Evolutionary conservation across 2,329 filamentous ascomycete genomes (phyloP).

Genomic region (Nemania sp.): DNA sequence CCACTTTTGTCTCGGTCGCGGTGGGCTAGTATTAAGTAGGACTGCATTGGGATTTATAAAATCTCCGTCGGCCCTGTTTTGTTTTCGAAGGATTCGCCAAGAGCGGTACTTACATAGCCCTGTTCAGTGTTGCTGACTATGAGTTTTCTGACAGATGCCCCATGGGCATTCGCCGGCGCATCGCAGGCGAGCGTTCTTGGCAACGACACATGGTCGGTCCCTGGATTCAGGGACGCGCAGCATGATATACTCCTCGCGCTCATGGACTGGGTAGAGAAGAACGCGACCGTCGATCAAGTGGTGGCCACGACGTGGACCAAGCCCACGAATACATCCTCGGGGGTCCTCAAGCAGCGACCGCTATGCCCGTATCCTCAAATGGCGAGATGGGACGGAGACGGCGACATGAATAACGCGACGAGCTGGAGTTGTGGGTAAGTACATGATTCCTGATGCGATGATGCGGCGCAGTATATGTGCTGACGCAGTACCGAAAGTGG

Average conservation of each 20-base stretch:
- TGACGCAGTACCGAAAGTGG: constrained; percentile 10
- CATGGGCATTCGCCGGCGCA: constrained; percentile 45
- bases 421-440: constrained; percentile 44
- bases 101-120: no score
- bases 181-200: constrained; percentile 37
- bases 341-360: constrained; percentile 48
- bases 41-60: no score
- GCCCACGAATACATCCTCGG: constrained; percentile 35
- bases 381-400: constrained; percentile 42
- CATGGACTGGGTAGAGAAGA: constrained; percentile 44
- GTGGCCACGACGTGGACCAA: constrained; percentile 42
- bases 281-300: constrained; percentile 37
- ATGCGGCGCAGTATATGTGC: neutral
- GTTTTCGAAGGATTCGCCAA: neutral
- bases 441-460: neutral
- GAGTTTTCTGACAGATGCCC: constrained; percentile 37
- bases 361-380: constrained; percentile 48
- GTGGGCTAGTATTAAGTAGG: no score
- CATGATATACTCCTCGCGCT: constrained; percentile 46
- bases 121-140: constrained; percentile 4
- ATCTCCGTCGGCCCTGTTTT: no score
- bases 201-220: constrained; percentile 40
- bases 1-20: no score
- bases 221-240: constrained; percentile 41
- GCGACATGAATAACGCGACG: constrained; percentile 39